These are phyloP conservation scores for Chernovozyma sophiae-reginae DNA, from an alignment of 1,139 yeast genomes.

Conservation along the genomic window DNA sequence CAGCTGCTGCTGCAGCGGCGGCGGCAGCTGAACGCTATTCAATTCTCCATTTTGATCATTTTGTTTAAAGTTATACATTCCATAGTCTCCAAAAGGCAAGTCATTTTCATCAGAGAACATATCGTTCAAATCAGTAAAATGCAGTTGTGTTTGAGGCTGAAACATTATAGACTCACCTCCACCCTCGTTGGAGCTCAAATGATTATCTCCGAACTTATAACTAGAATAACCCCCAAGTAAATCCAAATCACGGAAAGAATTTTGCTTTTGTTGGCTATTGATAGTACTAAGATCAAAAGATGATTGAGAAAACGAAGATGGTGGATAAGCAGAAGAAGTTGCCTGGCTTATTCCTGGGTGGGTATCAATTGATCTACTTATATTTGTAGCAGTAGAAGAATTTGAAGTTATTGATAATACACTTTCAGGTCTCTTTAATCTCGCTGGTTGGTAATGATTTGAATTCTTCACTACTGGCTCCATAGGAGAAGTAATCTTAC, in stretches of 20 bases:
- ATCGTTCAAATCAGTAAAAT: slow-evolving; percentile 6
- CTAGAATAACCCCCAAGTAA: slow-evolving; percentile 3
- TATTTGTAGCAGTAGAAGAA: slow-evolving; percentile 27
- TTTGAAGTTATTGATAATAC: slow-evolving; percentile 39
- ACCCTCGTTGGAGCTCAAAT: neutral
- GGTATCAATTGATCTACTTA: slow-evolving; percentile 9
- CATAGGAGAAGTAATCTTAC: slow-evolving; percentile 1
- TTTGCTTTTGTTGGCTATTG: neutral
- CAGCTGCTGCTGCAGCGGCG: neutral
- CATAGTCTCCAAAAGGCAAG: slow-evolving; percentile 12
- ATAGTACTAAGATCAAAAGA: slow-evolving; percentile 5
- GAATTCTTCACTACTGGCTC: slow-evolving; percentile 1
- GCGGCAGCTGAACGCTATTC: neutral
- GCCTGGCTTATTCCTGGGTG: slow-evolving; percentile 1
- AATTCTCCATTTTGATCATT: neutral
- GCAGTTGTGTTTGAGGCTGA: slow-evolving; percentile 5
- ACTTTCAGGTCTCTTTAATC: slow-evolving; percentile 42
- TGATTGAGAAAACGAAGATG: slow-evolving; percentile 6
- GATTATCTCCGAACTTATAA: neutral
- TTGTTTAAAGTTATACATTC: slow-evolving; percentile 2
- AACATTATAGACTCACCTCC: slow-evolving; percentile 1
- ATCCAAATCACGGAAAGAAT: slow-evolving; percentile 1
- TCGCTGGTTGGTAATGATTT: slow-evolving; percentile 20
- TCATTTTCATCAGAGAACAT: slow-evolving; percentile 8
- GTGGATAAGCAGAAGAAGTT: slow-evolving; percentile 5